Base-by-base conservation (phyloP, 495 filamentous ascomycete genomes). In the Trichocladium antarcticum region DNA sequence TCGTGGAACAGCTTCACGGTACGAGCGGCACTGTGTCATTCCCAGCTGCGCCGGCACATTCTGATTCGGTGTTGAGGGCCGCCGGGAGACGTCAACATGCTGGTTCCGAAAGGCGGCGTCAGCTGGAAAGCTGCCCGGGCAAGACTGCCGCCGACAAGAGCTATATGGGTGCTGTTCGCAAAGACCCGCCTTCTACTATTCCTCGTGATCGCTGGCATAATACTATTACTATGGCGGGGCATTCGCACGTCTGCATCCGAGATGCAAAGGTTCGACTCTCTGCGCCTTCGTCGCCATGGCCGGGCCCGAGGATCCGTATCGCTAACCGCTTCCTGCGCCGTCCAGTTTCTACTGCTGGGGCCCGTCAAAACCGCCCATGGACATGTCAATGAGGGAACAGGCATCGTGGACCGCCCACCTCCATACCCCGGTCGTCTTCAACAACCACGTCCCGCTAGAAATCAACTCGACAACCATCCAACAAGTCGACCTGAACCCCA, bases 341-440 rank as follows among this genome's bases (percentile, higher is more conserved):
- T 32, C n/a, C 63, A 96, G 93, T 67, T 97, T 94, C 66, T 95
- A 94, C 69, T 98, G 92, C 73, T 98, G 85, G 74, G 92, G 92
- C 11, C 89, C 92, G 8, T 76, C 84, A 10, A 95, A 89, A 71
- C 74, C 92, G 11, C 92, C 92, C 40, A 93, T 93, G 83, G 80
- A 89, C 35, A 95, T 98, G 85, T 77, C 81, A 28, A 69, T 83
- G 20, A 94, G 95, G 58, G 92, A 97, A 60, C 84, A 93, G 67
- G 79, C 79, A 39, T 77, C 83, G 50, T 98, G 92, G 92, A 82
- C 85, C 53, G 78, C 80, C 46, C 89, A 95, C 62, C 69, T 88
- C 43, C 80, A 87, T 52, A 97, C 92, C 8, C 92, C 92, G 32
- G 85, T 97, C 49, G 77, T 95, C 54, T 95, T 92, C 76, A 98